Evolutionary conservation across 2,329 filamentous ascomycete genomes (phyloP).

Genomic region (Diaporthe sp.): DNA sequence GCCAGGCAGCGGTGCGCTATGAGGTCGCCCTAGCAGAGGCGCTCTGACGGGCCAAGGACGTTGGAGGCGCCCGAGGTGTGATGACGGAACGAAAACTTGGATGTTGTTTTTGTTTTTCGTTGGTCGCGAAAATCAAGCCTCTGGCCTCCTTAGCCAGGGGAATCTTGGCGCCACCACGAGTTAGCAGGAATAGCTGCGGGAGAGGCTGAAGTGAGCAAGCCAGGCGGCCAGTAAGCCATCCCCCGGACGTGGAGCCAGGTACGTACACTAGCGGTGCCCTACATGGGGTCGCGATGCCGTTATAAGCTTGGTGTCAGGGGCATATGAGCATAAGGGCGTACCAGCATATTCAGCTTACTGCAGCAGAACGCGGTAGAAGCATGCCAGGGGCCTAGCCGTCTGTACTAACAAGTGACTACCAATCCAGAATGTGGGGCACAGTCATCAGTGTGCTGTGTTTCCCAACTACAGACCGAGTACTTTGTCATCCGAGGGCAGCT

Average conservation of each 20-base stretch:
- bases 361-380: constrained; percentile 13
- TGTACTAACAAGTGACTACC: neutral
- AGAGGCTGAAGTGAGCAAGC: constrained; percentile 21
- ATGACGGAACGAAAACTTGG: constrained; percentile 27
- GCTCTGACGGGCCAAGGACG: constrained; percentile 23
- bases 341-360: neutral
- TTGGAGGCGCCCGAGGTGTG: constrained; percentile 5
- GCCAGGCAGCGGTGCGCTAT: neutral
- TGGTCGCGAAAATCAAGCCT: constrained; percentile 26
- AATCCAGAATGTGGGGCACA: neutral
- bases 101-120: constrained; percentile 13
- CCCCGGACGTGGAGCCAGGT: neutral
- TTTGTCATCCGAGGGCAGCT: constrained; percentile 14
- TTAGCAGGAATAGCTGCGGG: neutral
- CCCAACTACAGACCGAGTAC: neutral
- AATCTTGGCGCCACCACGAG: constrained; percentile 7
- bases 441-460: too few relatives aligned
- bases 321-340: constrained; percentile 23
- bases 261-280: neutral
- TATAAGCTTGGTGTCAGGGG: constrained; percentile 25
- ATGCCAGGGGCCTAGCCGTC: neutral
- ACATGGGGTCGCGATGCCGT: neutral
- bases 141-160: constrained; percentile 32
- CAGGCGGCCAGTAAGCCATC: neutral
- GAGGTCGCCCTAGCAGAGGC: constrained; percentile 9